A percentile compares a stretch with the other conserved stretches of the same genome.
phyloP scores from a whole-genome alignment of 1,284 basidiomycete genomes.

The Boletus smithii region DNA sequence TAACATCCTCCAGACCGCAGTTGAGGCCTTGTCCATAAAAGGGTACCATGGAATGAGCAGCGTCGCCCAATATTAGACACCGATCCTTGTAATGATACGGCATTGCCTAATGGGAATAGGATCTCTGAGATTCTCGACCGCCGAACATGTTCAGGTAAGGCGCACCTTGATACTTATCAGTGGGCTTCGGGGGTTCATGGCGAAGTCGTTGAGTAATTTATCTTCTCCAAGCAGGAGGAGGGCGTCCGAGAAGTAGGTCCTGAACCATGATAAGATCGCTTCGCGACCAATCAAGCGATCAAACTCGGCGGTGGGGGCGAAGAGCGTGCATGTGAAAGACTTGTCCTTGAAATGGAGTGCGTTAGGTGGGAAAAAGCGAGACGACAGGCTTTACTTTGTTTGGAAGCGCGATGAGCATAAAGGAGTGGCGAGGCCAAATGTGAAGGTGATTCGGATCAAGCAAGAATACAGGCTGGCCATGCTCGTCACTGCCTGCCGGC shows the following conservation, averaged over 20 bases:
- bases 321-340: conserved; percentile 89
- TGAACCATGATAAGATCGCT: conserved; percentile 75
- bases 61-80: conserved; percentile 87
- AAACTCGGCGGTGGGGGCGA: conserved; percentile 82
- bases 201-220: conserved; percentile 72
- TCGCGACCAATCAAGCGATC: conserved; percentile 61
- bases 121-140: conserved; percentile 18
- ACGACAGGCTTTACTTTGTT: conserved; percentile 69
- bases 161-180: conserved; percentile 88
- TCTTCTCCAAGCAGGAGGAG: conserved; percentile 80
- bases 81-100: conserved; percentile 91
- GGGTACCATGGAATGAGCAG: conserved; percentile 96
- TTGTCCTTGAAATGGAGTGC: conserved; percentile 54
- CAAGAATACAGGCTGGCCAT: conserved; percentile 66
- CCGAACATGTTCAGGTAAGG: conserved; percentile 23
- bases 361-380: conserved; percentile 28
- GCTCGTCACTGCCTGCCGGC: conserved; percentile 68
- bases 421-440: conserved; percentile 97
- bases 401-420: conserved; percentile 98
- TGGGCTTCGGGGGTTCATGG: conserved; percentile 80
- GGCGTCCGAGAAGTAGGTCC: conserved; percentile 83
- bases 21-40: conserved; percentile 99
- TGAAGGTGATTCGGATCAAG: conserved; percentile 96
- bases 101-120: conserved; percentile 52
- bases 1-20: conserved; percentile 95